Evolutionary conservation across 352 stramenopile genomes (phyloP), one percentile per base, ranked within the genome.

Genomic region (Pythium monospermum): DNA sequence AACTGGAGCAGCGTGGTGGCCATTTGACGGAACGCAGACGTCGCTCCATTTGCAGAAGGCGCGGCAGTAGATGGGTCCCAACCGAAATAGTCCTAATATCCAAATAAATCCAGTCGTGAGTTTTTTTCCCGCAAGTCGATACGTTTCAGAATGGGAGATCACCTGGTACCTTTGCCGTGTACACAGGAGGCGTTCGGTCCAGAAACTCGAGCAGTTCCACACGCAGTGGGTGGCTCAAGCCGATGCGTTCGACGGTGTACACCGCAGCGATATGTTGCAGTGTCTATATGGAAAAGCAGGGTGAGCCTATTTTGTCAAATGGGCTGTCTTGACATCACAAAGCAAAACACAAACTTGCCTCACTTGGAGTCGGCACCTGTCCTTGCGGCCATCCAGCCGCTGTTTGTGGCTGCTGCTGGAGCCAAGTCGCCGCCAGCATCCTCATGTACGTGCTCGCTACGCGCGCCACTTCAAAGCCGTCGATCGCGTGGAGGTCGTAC

Each of bases 31-130:
- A 73, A 90, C 28, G 71, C 47, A 4, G 78, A 89, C 7, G 38
- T 51, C 16, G 67, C 57, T 15, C 70, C 61, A 27, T 70, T 69
- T 11, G 79, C 73, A 6, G 41, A 32, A 1, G 69, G 62, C 19
- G 68, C 54, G 1, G 62, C 57, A 4, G 69, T 58, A 18, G 59
- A 57, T n/a, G 84, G 84, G 33, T 95, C 71, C 85, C 85, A 96
- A 1, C 87, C 84, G 21, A 95, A 69, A 41, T 89, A 85, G 22
- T 94, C 71, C 70, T 87, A 54, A n/a, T n/a, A n/a, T n/a, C n/a
- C n/a, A n/a, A n/a, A n/a, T n/a, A n/a, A 8, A 43, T 11, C 37
- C 6, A 8, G 16, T 8, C 16, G 37, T 43, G 37, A 43, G 48
- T 25, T 42, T 42, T 6, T 3, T 25, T 15, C 3, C 10, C 32